Conservation (phyloP, 208 protist genomes). For the Trypanosoma scelopori region DNA sequence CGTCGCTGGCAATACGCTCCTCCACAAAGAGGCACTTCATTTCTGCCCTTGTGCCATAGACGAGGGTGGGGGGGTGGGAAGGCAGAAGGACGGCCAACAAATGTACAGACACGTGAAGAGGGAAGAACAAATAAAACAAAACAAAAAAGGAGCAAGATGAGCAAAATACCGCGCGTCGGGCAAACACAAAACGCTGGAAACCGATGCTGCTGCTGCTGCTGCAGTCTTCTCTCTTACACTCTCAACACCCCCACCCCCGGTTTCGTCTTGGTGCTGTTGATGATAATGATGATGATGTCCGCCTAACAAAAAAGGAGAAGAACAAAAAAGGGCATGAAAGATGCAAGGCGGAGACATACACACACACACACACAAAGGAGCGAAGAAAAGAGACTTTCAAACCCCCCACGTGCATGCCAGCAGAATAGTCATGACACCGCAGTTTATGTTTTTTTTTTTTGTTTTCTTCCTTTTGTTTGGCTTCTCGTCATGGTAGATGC, state of each 20-base stretch:
- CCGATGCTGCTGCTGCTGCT: too few species aligned
- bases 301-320: not conserved
- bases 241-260: too few species aligned
- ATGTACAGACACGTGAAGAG: conserved; percentile 1
- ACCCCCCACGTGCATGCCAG: too few species aligned
- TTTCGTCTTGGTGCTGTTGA: too few species aligned
- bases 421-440: too few species aligned
- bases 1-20: conserved; percentile 38
- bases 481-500: not conserved
- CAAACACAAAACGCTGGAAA: too few species aligned
- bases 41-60: conserved; percentile 1
- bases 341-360: not conserved
- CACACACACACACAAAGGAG: not conserved
- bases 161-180: too few species aligned
- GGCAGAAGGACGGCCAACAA: not conserved
- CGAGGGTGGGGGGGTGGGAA: not conserved
- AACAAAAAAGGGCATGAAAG: too few species aligned
- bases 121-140: not conserved
- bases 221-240: not conserved
- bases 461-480: too few species aligned
- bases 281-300: too few species aligned
- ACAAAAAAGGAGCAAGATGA: not conserved
- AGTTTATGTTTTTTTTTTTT: too few species aligned
- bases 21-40: conserved; percentile 72
- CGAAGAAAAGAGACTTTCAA: too few species aligned